Evolutionary conservation across 177 flowering plant genomes (phyloP).

Genomic region (Vitis hybrid): DNA sequence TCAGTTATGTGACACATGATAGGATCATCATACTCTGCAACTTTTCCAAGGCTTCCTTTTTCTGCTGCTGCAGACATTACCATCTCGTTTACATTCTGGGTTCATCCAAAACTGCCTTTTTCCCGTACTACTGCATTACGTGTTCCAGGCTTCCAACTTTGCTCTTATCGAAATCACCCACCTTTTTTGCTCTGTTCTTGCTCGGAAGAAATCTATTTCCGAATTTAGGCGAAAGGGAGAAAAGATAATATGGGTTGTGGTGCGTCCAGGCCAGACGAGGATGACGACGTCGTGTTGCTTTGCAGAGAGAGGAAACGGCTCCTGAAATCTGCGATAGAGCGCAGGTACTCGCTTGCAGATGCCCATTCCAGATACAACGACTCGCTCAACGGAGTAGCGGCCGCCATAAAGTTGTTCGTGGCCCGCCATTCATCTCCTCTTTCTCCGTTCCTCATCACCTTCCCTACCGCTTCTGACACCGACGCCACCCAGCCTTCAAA

Average conservation of each 20-base stretch:
- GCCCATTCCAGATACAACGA: constrained; percentile 57
- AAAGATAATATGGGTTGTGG: constrained; percentile 42
- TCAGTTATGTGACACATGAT: background rate
- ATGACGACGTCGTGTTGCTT: constrained; percentile 52
- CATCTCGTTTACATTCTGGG: too few relatives aligned
- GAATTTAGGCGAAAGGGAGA: constrained; percentile 1
- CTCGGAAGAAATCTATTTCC: background rate
- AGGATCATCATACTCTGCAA: constrained; percentile 5
- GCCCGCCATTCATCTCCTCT: constrained; percentile 56
- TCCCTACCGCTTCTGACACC: constrained; percentile 27
- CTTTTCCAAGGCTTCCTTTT: constrained; percentile 16
- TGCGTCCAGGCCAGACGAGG: constrained; percentile 47
- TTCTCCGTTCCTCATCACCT: constrained; percentile 49
- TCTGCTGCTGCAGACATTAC: background rate
- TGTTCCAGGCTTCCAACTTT: background rate
- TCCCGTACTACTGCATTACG: too few relatives aligned
- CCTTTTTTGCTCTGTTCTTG: background rate
- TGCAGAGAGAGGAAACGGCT: constrained; percentile 60
- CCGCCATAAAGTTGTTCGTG: constrained; percentile 54
- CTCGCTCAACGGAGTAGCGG: constrained; percentile 53
- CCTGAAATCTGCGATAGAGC: constrained; percentile 54
- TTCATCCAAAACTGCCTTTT: too few relatives aligned
- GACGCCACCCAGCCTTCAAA: constrained; percentile 17
- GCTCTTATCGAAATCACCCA: background rate
- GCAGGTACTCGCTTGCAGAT: constrained; percentile 55